These are phyloP conservation scores for Taiwanofungus camphoratus DNA, from an alignment of 1,284 basidiomycete genomes.

Conservation along the genomic window DNA sequence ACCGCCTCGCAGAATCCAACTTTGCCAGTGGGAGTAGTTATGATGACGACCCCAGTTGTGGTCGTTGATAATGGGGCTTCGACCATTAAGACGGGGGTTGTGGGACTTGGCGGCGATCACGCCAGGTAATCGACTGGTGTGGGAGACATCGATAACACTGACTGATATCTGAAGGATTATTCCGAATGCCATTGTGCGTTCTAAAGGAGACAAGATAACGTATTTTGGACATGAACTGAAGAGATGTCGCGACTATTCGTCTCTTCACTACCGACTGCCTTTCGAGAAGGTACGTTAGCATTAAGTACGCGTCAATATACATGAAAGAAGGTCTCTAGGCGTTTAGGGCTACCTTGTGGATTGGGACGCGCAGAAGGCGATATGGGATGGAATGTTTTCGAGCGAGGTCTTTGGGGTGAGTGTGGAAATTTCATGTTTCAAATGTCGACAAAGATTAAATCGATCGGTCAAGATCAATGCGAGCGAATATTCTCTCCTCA, in stretches of 20 bases:
- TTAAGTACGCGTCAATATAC: too few relatives aligned
- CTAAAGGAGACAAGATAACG: slow-evolving; percentile 71
- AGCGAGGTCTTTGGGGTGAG: slow-evolving; percentile 62
- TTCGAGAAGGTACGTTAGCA: slow-evolving; percentile 70
- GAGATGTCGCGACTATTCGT: slow-evolving; percentile 69
- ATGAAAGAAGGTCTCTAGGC: slow-evolving; percentile 14
- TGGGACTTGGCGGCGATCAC: slow-evolving; percentile 26
- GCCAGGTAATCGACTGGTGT: slow-evolving; percentile 27
- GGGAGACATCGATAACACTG: slow-evolving; percentile 5
- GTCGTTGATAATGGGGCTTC: slow-evolving; percentile 85
- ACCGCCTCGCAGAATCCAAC: too few relatives aligned
- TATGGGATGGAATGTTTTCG: slow-evolving; percentile 86
- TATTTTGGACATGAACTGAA: slow-evolving; percentile 83
- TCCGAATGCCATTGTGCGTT: slow-evolving; percentile 75
- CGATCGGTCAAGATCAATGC: slow-evolving; percentile 58
- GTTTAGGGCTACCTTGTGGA: slow-evolving; percentile 81
- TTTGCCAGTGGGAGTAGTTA: too few relatives aligned
- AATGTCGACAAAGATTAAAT: background rate
- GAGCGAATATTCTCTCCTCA: slow-evolving; percentile 64
- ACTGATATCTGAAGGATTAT: slow-evolving; percentile 45
- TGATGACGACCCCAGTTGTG: slow-evolving; percentile 43
- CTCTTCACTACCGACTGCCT: slow-evolving; percentile 75
- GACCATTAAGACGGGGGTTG: slow-evolving; percentile 71
- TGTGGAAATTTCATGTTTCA: slow-evolving; percentile 6
- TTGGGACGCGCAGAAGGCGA: slow-evolving; percentile 88